These are phyloP conservation scores for Fusarium illudens DNA, from an alignment of 2,329 filamentous ascomycete species.

Conservation along the genomic window DNA sequence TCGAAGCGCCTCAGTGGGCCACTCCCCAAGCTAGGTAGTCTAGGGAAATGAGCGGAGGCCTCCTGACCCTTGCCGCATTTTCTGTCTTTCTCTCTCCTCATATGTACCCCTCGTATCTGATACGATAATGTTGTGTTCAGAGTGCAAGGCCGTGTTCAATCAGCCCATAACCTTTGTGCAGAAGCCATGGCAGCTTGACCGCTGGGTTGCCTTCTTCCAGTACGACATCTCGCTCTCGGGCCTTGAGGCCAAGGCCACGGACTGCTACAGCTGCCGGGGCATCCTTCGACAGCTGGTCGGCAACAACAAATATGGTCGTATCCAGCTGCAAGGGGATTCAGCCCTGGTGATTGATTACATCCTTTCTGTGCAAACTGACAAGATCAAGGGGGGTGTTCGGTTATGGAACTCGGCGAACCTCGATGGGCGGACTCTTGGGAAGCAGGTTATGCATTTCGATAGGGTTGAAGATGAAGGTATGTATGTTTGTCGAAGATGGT, in stretches of 20 bases:
- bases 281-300: not conserved
- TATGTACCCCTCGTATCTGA: not conserved
- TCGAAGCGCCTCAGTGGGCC: not conserved
- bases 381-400: not conserved
- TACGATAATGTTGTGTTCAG: slow-evolving; percentile 6
- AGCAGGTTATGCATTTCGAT: not conserved
- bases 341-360: not conserved
- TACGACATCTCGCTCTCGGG: not conserved
- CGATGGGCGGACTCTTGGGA: not conserved
- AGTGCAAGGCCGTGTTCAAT: slow-evolving; percentile 1
- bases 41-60: not conserved
- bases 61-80: not conserved
- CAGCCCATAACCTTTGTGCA: not conserved
- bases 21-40: not conserved
- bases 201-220: not conserved
- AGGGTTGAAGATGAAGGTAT: not conserved
- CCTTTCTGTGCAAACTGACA: not conserved
- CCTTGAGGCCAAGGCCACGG: not conserved
- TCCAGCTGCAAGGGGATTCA: not conserved
- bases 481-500: rapidly evolving
- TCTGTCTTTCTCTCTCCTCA: not conserved
- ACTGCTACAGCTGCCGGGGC: not conserved
- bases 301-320: not conserved
- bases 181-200: not conserved
- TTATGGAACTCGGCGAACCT: not conserved